These are phyloP conservation scores for Coemansia guatemalensis DNA, from an alignment of 192 early-diverging fungal species.

Conservation along the genomic window DNA sequence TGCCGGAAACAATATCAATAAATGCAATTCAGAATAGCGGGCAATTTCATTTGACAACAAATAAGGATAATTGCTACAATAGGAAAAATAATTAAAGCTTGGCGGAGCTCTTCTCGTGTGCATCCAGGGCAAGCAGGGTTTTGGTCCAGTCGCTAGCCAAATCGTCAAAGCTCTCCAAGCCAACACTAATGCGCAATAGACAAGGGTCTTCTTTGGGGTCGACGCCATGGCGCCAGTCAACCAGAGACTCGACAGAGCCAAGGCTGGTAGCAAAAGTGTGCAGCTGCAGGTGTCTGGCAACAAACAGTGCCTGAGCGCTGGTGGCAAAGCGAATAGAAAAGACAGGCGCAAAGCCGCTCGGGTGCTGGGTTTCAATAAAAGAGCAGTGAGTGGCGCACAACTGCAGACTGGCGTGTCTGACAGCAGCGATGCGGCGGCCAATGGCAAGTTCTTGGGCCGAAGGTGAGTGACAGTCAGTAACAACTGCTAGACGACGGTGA, in stretches of 20 bases:
- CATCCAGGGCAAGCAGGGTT: slow-evolving; percentile 51
- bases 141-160: slow-evolving; percentile 61
- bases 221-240: slow-evolving; percentile 63
- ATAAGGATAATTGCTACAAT: neutral
- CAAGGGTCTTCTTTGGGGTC: slow-evolving; percentile 48
- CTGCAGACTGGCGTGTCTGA: slow-evolving; percentile 46
- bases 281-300: slow-evolving; percentile 46
- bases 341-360: slow-evolving; percentile 42
- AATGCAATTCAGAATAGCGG: too few relatives aligned
- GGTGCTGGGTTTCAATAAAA: slow-evolving; percentile 42
- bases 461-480: slow-evolving; percentile 32
- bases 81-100: slow-evolving; percentile 2
- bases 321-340: slow-evolving; percentile 52
- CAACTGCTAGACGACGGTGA: slow-evolving; percentile 45
- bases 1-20: too few relatives aligned
- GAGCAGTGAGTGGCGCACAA: slow-evolving; percentile 12
- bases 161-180: slow-evolving; percentile 66
- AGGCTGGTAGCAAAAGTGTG: slow-evolving; percentile 63
- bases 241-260: slow-evolving; percentile 65
- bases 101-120: slow-evolving; percentile 11
- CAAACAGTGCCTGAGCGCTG: slow-evolving; percentile 50
- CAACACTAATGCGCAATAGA: slow-evolving; percentile 65
- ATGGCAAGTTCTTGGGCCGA: slow-evolving; percentile 19
- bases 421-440: slow-evolving; percentile 23
- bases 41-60: too few relatives aligned